phyloP scores from a whole-genome alignment of 305 asterid species.

The Fraxinus greggii region DNA sequence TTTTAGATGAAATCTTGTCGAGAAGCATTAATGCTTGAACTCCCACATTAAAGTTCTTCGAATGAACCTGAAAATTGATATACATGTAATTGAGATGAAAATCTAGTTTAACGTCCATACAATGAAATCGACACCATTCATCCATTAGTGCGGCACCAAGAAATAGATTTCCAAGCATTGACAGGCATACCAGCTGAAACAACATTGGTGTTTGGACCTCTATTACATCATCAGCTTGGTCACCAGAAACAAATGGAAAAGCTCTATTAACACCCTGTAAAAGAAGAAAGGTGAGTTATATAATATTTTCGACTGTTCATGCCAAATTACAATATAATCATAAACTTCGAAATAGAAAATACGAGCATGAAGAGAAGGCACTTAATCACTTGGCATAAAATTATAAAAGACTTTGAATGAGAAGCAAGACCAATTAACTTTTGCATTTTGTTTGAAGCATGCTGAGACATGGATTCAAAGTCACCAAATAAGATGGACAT shows the following conservation, averaged over 20 bases:
- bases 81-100: slow-evolving; percentile 20
- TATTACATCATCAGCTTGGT: slow-evolving; percentile 74
- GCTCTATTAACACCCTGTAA: slow-evolving; percentile 95
- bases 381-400: neutral
- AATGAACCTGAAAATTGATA: slow-evolving; percentile 68
- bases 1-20: slow-evolving; percentile 84
- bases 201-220: slow-evolving; percentile 84
- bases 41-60: slow-evolving; percentile 90
- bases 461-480: neutral
- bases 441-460: slow-evolving; percentile 6
- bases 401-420: slow-evolving; percentile 2
- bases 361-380: neutral
- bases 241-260: slow-evolving; percentile 81
- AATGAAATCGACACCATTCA: slow-evolving; percentile 12
- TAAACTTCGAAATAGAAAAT: neutral
- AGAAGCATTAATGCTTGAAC: slow-evolving; percentile 96
- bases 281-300: slow-evolving; percentile 14
- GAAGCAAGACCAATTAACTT: neutral
- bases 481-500: neutral
- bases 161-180: slow-evolving; percentile 5
- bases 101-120: slow-evolving; percentile 7
- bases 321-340: neutral
- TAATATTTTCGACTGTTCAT: neutral
- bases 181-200: slow-evolving; percentile 76
- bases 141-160: neutral